Evolutionary conservation across 495 filamentous ascomycete species (phyloP), one percentile per base, ranked within the genome.

Genomic region (Penicillium ochrochloron): DNA sequence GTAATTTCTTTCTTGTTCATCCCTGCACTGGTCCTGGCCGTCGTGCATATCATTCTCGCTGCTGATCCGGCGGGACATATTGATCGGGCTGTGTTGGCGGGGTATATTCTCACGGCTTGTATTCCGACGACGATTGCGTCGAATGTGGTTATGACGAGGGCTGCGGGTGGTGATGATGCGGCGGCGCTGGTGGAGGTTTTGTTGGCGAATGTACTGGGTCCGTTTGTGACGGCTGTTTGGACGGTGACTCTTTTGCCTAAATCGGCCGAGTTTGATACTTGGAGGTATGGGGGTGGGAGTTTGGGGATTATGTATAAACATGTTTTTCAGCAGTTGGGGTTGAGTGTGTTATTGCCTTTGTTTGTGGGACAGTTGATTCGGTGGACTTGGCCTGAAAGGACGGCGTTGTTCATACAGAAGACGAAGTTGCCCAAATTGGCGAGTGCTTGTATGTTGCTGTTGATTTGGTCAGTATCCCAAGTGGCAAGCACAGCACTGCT

Each of bases 61-160:
- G 79, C 78, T 5, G 81, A 83, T 57, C 75, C 74, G 7, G 58
- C 66, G 0, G 76, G 71, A 0, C 70, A 72, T 14, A 79, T 84
- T 61, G 79, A 84, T 57, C 76, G 78, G 10, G 81, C 82, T 54
- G 77, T 86, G 57, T 65, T 86, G 61, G 80, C 83, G 3, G 84
- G 83, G 21, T 85, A 85, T 70, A 77, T 85, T 15, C 76, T 84
- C 29, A 78, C 82, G 14, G 75, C 81, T n/a, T 85, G 83, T 66
- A 84, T 85, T n/a, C 84, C 82, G 11, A 86, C 84, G 8, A 86
- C 83, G 7, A 82, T 86, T 59, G 84, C 84, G 7, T 85, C 83
- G 61, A 86, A 86, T 70, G 82, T 86, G 37, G 82, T 86, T 5
- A 86, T 85, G 83, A 85, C 83, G 35, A 74, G 81, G 27, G 76